Conservation (phyloP, 1,284 basidiomycete species). For the Sporisorium scitamineum region DNA sequence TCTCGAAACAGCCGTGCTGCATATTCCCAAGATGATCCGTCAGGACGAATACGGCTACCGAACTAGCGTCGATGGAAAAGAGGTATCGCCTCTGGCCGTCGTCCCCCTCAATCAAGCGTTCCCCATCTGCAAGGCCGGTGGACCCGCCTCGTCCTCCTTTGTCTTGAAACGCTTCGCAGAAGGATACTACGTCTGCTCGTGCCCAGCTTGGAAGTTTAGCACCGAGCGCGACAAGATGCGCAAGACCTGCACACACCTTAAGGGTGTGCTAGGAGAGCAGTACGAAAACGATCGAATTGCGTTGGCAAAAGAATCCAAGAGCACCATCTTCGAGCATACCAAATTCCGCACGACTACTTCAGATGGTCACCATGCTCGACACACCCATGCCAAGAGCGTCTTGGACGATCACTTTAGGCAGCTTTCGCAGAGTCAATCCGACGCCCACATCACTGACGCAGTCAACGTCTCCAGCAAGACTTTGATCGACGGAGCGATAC, state of each 20-base stretch:
- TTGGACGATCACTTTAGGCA: constrained; percentile 38
- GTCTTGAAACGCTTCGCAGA: constrained; percentile 34
- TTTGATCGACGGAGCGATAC: background rate
- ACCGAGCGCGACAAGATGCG: constrained; percentile 73
- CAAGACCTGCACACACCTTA: constrained; percentile 77
- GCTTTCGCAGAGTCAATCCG: constrained; percentile 37
- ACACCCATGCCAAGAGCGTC: constrained; percentile 40
- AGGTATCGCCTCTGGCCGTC: constrained; percentile 28
- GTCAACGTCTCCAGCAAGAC: background rate
- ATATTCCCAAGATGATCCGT: constrained; percentile 47
- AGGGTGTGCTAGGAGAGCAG: constrained; percentile 74
- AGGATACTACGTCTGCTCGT: constrained; percentile 72
- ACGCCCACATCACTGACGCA: background rate
- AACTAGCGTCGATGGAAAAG: constrained; percentile 37
- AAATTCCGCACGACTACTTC: constrained; percentile 35
- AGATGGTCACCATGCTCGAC: constrained; percentile 27
- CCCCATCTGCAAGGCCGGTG: constrained; percentile 20
- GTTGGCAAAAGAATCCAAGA: constrained; percentile 26
- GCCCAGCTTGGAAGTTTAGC: constrained; percentile 72
- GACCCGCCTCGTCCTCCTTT: constrained; percentile 6
- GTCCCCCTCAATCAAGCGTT: constrained; percentile 27
- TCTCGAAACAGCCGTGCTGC: constrained; percentile 33
- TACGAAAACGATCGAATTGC: constrained; percentile 71
- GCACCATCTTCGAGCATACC: constrained; percentile 39
- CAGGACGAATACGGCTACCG: constrained; percentile 48